These are phyloP conservation scores for Limnanthes douglasii DNA, from an alignment of 345 rosid genomes.

Conservation along the genomic window DNA sequence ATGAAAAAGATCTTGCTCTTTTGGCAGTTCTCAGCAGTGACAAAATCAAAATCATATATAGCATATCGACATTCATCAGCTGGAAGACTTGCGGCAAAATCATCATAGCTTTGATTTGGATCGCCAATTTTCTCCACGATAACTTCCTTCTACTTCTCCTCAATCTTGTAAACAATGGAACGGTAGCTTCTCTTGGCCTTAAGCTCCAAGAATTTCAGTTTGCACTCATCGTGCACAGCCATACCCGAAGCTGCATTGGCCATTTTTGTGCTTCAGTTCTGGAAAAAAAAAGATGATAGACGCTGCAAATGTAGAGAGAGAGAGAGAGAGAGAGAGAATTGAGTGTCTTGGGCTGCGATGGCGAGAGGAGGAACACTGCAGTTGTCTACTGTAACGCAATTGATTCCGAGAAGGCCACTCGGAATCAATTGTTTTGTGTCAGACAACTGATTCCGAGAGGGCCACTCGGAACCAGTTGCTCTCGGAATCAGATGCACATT, in stretches of 20 bases:
- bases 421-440: no score
- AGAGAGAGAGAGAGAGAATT: no score
- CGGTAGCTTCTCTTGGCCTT: constrained; percentile 51
- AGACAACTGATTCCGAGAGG: no score
- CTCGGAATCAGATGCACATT: no score
- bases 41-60: constrained; percentile 35
- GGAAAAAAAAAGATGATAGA: no score
- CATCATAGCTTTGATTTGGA: constrained; percentile 39
- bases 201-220: constrained; percentile 53
- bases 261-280: no score
- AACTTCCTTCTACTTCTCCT: constrained; percentile 47
- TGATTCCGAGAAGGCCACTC: no score
- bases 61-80: constrained; percentile 49
- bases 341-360: no score
- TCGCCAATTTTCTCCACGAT: constrained; percentile 38
- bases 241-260: constrained; percentile 63
- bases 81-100: constrained; percentile 38
- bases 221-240: constrained; percentile 62
- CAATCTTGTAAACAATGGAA: constrained; percentile 51
- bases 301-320: no score
- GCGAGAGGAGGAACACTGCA: no score
- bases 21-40: constrained; percentile 50
- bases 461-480: no score
- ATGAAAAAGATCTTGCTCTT: constrained; percentile 70
- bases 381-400: no score